phyloP scores from a whole-genome alignment of 2,329 filamentous ascomycete species.

The Hypoxylon sp. region DNA sequence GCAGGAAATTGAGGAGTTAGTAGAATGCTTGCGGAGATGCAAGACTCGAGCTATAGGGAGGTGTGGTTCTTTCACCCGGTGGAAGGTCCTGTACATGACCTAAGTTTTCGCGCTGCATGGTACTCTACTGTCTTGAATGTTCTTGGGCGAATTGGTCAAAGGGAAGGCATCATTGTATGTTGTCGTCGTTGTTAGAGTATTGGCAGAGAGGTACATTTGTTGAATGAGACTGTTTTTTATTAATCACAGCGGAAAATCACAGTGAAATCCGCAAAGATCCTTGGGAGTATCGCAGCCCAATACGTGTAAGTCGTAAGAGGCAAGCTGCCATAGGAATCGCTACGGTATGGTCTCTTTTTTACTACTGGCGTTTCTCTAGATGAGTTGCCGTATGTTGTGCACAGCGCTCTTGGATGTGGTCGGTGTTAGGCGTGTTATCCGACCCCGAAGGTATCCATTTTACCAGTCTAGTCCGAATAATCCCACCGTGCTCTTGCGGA shows the following conservation, averaged over 20 bases:
- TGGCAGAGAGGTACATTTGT: conserved; percentile 34
- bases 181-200: conserved; percentile 36
- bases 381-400: background rate
- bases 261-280: background rate
- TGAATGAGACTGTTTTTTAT: conserved; percentile 44
- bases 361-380: background rate
- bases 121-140: conserved; percentile 41
- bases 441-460: background rate
- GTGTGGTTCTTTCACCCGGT: conserved; percentile 25
- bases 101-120: conserved; percentile 26
- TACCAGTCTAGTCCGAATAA: no score
- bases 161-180: conserved; percentile 36
- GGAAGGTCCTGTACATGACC: conserved; percentile 20
- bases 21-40: conserved; percentile 27
- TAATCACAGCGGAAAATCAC: background rate
- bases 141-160: conserved; percentile 38
- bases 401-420: background rate
- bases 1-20: conserved; percentile 29
- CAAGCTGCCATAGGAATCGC: background rate
- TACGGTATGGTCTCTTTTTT: background rate
- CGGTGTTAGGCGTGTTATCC: background rate
- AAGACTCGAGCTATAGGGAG: conserved; percentile 27
- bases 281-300: background rate
- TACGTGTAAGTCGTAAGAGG: background rate
- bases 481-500: background rate